Evolutionary conservation across 441 rosid genomes (phyloP).

Genomic region (Arabidopsis hybrid): DNA sequence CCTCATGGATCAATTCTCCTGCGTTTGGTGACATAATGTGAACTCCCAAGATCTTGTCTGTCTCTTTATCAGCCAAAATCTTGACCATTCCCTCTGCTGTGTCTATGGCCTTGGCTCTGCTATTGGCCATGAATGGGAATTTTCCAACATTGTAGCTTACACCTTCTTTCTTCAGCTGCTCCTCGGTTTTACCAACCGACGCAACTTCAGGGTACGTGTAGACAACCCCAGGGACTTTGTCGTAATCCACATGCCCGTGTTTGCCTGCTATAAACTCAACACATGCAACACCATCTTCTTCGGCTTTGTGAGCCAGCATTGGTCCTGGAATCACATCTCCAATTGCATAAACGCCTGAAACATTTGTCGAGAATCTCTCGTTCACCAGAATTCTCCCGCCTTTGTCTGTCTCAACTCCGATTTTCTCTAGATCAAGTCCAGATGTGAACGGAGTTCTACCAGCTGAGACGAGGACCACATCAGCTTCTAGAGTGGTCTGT

Average conservation of each 20-base stretch:
- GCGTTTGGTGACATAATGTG: constrained; percentile 97
- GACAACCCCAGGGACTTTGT: constrained; percentile 96
- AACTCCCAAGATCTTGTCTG: constrained; percentile 93
- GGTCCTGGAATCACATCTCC: constrained; percentile 99
- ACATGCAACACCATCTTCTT: constrained; percentile 97
- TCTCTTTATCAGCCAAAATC: constrained; percentile 95
- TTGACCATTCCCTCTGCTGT: constrained; percentile 89
- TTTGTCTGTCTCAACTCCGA: constrained; percentile 96
- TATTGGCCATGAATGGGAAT: constrained; percentile 97
- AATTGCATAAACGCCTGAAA: constrained; percentile 83
- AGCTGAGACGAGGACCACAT: constrained; percentile 94
- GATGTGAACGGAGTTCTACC: constrained; percentile 92
- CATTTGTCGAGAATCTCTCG: constrained; percentile 81
- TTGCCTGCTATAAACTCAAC: constrained; percentile 96
- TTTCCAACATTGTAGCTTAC: constrained; percentile 84
- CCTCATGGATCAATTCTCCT: constrained; percentile 97
- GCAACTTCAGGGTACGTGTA: constrained; percentile 99
- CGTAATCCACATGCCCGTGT: constrained; percentile 98
- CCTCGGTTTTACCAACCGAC: constrained; percentile 96
- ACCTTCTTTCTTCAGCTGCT: constrained; percentile 88
- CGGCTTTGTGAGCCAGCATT: constrained; percentile 99
- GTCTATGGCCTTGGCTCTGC: constrained; percentile 98
- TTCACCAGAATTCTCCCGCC: constrained; percentile 80
- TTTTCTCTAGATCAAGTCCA: constrained; percentile 87
- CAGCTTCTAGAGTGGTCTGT: constrained; percentile 88